Base-by-base conservation (phyloP, 768 basidiomycete genomes). In the Tylopilus sp. region DNA sequence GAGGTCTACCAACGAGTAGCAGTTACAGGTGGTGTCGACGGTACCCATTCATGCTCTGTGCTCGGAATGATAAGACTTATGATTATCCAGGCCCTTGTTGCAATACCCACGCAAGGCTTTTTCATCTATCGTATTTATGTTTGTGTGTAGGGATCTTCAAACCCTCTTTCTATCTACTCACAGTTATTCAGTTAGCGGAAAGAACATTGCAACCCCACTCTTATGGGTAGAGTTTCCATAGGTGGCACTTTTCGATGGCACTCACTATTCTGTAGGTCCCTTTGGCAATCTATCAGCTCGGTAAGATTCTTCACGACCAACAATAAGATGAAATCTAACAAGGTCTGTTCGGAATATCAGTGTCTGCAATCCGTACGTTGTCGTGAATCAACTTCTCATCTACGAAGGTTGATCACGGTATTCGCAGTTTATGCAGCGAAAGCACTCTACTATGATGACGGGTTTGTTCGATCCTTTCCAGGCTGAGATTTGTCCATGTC, bases 211-310 rank as follows among this genome's bases (percentile, higher is more conserved):
- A 2, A 37, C 25, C 6, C 46, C 46, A 7, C n/a, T 47, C 46
- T 13, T 47, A 26, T 47, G 46, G 46, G 34, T 47, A 28, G 22
- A 24, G 7, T 14, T n/a, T 46, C 33, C 36, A 36, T 34, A 9
- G 7, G 16, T 22, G 11, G 8, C 1, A 5, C 12, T n/a, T 26
- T 24, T n/a, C 16, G 17, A 11, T 49, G 16, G 40, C 21, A 9
- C 12, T 25, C 2, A 10, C 12, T 28, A 9, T 16, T 12, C 24
- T 28, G 12, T 40, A 60, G 59, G 24, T 40, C 28, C 38, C 52
- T 3, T n/a, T 49, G 25, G 52, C 48, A 6, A 6, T 42, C 2
- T 45, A 24, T 16, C 58, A 61, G 24, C 37, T 61, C 4, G 56
- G 60, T 61, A 34, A 50, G 52, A 31, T 5, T 25, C 13, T 6